These are phyloP conservation scores for Barnettozyma californica DNA, from an alignment of 805 yeast species.

Conservation along the genomic window DNA sequence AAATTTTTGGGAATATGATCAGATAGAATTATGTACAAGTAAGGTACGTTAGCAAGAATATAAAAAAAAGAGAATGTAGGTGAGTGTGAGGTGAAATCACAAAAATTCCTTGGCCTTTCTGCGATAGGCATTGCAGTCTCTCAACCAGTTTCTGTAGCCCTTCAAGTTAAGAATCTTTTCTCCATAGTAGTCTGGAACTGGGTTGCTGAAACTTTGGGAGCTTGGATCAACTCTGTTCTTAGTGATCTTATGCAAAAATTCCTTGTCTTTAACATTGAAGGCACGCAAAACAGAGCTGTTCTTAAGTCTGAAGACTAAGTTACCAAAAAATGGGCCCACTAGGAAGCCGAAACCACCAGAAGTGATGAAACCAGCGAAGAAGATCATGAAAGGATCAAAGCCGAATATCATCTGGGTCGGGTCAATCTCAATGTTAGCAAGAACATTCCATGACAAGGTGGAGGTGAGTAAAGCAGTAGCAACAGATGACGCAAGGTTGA, in stretches of 20 bases:
- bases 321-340: slow-evolving; percentile 79
- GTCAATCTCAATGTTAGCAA: slow-evolving; percentile 81
- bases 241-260: slow-evolving; percentile 68
- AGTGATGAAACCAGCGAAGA: slow-evolving; percentile 65
- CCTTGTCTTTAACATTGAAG: slow-evolving; percentile 59
- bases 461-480: slow-evolving; percentile 65
- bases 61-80: too few species aligned
- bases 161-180: slow-evolving; percentile 85
- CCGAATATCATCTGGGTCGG: slow-evolving; percentile 84
- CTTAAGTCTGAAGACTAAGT: slow-evolving; percentile 54
- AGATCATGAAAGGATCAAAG: slow-evolving; percentile 79
- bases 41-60: too few species aligned
- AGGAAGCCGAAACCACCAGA: slow-evolving; percentile 76
- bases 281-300: slow-evolving; percentile 41
- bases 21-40: neutral
- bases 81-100: slow-evolving; percentile 21
- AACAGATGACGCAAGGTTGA: slow-evolving; percentile 63
- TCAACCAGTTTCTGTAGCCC: slow-evolving; percentile 90
- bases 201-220: slow-evolving; percentile 83
- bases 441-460: slow-evolving; percentile 62
- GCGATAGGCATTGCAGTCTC: slow-evolving; percentile 89
- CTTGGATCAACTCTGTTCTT: slow-evolving; percentile 88
- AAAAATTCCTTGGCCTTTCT: slow-evolving; percentile 75
- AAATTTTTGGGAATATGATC: neutral
- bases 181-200: slow-evolving; percentile 98